Base-by-base conservation (phyloP, 2,329 filamentous ascomycete genomes). In the Cladophialophora yegresii region DNA sequence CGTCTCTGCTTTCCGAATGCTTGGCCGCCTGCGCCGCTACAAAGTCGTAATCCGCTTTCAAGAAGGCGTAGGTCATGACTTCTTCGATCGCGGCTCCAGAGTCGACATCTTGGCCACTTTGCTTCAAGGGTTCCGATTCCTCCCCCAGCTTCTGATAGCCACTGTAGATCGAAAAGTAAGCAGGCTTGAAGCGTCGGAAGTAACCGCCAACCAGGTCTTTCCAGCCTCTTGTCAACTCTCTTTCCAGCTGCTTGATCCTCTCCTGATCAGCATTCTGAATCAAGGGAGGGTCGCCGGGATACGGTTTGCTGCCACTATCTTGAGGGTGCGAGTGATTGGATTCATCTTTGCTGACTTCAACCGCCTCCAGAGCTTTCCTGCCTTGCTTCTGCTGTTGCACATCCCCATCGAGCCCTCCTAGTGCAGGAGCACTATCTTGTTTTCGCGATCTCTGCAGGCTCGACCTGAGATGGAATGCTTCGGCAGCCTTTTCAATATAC, bases 1-100 rank as follows among this genome's bases (percentile, higher is more conserved):
- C 82, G 71, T 96, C 90, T 67, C 81, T 57, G 36, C 58, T 66
- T 68, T 89, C 84, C 0, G 87, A 83, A n/a, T 87, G 83, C 75
- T 96, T 96, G 53, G 86, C 84, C 4, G 92, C 92, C 77, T 98
- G 93, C 0, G 92, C 92, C 5, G 89, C 86, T 61, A 98, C 88
- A 73, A 99, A 99, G 77, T 98, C 93, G 58, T 97, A 86, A 75
- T 99, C 95, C 36, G 93, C 92, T 71, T 92, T 90, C 55, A 99
- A 83, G 73, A 99, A 99, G 23, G 93, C 92, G 77, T 98, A 98
- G 64, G 90, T 90, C 59, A 99, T 82, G 40, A 96, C 75, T 66
- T 81, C 79, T 70, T 81, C 79, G 57, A 80, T 79, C 3, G 75
- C 74, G n/a, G 79, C 76, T 13, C 76, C 71, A 51, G 73, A 72